phyloP scores from a whole-genome alignment of 169 alveolate species.

The Cryptosporidium meleagridis region DNA sequence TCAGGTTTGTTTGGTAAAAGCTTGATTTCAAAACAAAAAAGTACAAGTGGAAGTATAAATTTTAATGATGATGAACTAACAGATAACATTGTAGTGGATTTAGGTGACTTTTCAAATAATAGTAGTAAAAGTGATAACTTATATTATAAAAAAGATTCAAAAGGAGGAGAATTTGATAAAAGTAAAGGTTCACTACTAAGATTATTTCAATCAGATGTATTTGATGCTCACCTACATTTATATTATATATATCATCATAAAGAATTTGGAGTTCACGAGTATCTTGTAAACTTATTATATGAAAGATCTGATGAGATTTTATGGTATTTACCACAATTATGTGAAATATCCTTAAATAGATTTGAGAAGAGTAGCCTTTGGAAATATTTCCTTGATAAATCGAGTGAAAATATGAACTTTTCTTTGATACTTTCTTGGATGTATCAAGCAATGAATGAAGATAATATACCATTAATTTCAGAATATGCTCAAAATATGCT shows the following conservation, averaged over 20 bases:
- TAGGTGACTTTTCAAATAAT: constrained; percentile 56
- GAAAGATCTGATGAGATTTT: constrained; percentile 83
- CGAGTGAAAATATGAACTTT: constrained; percentile 88
- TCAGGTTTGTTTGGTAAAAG: constrained; percentile 51
- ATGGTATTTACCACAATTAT: constrained; percentile 87
- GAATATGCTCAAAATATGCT: constrained; percentile 85
- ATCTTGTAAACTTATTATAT: constrained; percentile 88
- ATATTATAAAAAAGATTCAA: not conserved
- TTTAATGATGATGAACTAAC: not conserved
- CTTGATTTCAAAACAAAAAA: not conserved
- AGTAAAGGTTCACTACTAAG: constrained; percentile 86
- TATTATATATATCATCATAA: constrained; percentile 87
- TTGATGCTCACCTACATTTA: constrained; percentile 90
- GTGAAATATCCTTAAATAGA: constrained; percentile 71
- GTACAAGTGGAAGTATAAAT: not conserved
- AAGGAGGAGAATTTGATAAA: not conserved
- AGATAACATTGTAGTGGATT: not conserved
- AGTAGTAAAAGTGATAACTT: not conserved
- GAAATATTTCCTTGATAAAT: constrained; percentile 82
- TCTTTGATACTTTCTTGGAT: constrained; percentile 90
- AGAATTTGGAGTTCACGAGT: constrained; percentile 91
- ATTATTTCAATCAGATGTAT: constrained; percentile 89
- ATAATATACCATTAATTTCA: constrained; percentile 78
- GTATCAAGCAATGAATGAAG: constrained; percentile 86
- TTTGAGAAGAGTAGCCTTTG: constrained; percentile 57